Percentiles rank a stretch among this genome's conserved stretches.
phyloP scores from a whole-genome alignment of 345 rosid genomes.

The Sisymbrium altissimum region DNA sequence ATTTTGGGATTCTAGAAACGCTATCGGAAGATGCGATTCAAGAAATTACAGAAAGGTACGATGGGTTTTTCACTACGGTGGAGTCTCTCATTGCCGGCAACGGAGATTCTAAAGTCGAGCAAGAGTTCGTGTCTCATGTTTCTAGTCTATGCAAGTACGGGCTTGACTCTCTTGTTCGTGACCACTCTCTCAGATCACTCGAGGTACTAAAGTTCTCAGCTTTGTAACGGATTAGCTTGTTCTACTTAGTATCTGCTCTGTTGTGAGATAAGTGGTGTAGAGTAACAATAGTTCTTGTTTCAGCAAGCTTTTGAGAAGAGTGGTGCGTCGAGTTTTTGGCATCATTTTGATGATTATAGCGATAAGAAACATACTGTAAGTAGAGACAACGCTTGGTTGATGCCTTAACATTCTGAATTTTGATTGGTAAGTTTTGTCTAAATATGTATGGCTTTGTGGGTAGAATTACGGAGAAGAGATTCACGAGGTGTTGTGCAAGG shows the following conservation, averaged over 20 bases:
- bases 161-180: conserved; percentile 67
- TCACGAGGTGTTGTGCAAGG: conserved; percentile 57
- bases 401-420: background rate
- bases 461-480: conserved; percentile 54
- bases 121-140: conserved; percentile 50
- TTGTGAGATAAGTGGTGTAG: background rate
- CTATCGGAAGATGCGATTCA: conserved; percentile 48
- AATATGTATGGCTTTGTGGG: background rate
- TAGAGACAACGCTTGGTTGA: conserved; percentile 1
- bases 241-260: background rate
- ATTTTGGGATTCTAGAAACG: conserved; percentile 49
- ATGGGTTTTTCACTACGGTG: conserved; percentile 55
- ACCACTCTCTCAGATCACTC: conserved; percentile 65
- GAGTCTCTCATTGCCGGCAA: conserved; percentile 51
- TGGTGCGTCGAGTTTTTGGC: conserved; percentile 64
- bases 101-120: conserved; percentile 37
- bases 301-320: conserved; percentile 69
- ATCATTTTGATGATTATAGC: conserved; percentile 55
- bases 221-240: background rate
- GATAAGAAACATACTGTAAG: conserved; percentile 40
- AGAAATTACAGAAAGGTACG: conserved; percentile 58
- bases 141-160: conserved; percentile 63
- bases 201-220: conserved; percentile 36
- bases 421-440: background rate
- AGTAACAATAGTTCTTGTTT: background rate